Base-by-base conservation (phyloP, 352 stramenopile species). In the Phytophthora vignae region DNA sequence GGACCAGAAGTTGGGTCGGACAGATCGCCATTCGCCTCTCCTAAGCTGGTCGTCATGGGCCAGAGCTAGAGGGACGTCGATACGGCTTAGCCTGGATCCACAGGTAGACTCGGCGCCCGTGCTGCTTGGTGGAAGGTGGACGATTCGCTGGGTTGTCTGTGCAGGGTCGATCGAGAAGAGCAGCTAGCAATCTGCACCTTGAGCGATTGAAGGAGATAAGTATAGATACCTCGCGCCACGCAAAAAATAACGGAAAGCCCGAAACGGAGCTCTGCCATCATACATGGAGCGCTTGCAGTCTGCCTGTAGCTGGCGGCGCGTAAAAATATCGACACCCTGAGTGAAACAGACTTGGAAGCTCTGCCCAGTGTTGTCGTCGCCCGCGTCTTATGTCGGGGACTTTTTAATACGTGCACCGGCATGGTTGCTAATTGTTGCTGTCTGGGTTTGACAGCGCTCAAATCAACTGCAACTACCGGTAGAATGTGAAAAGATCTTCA, bases 201-300 rank as follows among this genome's bases (percentile, higher is more conserved):
- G 25, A 27, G 21, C 17, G 25, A 69, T 55, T 59, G 48, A 49
- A 71, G 48, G 38, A 71, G 64, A 64, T 73, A 76, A 69, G 64
- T 76, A 55, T 76, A 76, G 64, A 65, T 48, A 44, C 14, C n/a
- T 57, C 49, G 11, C 21, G 55, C 21, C 15, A 21, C 29, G 44
- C 57, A 68, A 68, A 69, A 76, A 76, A 76, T 76, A 76, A 76
- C 69, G 68, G 55, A 72, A 36, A 55, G 44, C 21, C 19, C 60
- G 63, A 72, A 76, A 76, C 64, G 63, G 69, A 76, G 63, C 15
- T 6, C 44, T 46, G 42, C 48, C 49, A 46, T 49, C 25, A 46
- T 64, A 10, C 22, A 55, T 46, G 22, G 33, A 19, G 21, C 19
- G 27, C 49, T 53, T 55, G n/a, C 19, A 29, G 15, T 19, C 44